A percentile compares a stretch with the other conserved stretches of the same genome.
Evolutionary conservation across 495 filamentous ascomycete genomes (phyloP).

Genomic region (Platismatia glauca): DNA sequence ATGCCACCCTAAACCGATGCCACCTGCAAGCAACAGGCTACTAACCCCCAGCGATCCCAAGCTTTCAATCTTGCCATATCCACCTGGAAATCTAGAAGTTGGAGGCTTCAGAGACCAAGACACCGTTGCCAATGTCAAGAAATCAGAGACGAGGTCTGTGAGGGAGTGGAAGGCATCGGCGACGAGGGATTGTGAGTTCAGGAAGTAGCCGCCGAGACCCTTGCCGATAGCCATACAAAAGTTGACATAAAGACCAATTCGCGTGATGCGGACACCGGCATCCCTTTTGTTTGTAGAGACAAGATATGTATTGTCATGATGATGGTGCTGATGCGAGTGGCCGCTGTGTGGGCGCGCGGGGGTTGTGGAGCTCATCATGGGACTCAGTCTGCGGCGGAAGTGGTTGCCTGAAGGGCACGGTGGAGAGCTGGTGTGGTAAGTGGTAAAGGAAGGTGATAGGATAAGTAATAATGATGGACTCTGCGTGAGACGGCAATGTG

Average conservation of each 20-base stretch:
- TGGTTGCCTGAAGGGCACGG: not conserved
- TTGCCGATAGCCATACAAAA: conserved; percentile 90
- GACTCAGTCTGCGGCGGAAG: not conserved
- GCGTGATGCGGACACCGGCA: conserved; percentile 88
- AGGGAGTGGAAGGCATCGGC: conserved; percentile 93
- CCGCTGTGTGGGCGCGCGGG: conserved; percentile 23
- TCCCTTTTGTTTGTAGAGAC: conserved; percentile 83
- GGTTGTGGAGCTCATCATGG: conserved; percentile 17
- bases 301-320: conserved; percentile 82
- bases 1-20: conserved; percentile 80
- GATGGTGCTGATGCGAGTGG: conserved; percentile 50
- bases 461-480: not conserved
- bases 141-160: conserved; percentile 88
- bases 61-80: conserved; percentile 96
- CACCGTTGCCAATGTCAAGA: conserved; percentile 87
- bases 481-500: not conserved
- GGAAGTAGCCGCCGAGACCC: conserved; percentile 81
- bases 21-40: conserved; percentile 75
- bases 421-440: conserved; percentile 2
- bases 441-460: not conserved
- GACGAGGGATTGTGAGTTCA: conserved; percentile 87
- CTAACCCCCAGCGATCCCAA: conserved; percentile 89
- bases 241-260: conserved; percentile 86
- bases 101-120: conserved; percentile 82
- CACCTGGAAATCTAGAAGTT: conserved; percentile 70